phyloP scores from a whole-genome alignment of 129 eudicot genomes.

The Dittrichia graveolens region DNA sequence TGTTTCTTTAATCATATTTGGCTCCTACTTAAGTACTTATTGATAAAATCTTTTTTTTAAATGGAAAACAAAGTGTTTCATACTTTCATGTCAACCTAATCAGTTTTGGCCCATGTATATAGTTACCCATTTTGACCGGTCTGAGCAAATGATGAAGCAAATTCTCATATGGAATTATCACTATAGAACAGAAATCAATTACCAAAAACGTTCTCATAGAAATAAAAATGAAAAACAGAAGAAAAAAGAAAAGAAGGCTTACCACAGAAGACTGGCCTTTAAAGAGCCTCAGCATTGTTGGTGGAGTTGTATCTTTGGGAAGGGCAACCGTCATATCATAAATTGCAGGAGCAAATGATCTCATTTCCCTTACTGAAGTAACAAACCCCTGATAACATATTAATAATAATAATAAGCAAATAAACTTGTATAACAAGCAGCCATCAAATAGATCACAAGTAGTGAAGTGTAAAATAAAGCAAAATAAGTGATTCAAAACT shows the following conservation, averaged over 20 bases:
- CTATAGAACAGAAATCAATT: too few relatives aligned
- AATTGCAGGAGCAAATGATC: slow-evolving; percentile 90
- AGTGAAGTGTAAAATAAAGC: slow-evolving; percentile 12
- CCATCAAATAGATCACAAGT: slow-evolving; percentile 16
- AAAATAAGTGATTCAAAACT: neutral
- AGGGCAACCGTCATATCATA: slow-evolving; percentile 79
- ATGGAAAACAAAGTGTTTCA: neutral
- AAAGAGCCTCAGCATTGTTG: slow-evolving; percentile 83
- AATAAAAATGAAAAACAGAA: neutral
- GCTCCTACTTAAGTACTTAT: neutral
- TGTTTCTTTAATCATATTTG: neutral
- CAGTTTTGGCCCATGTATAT: neutral
- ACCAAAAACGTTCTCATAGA: too few relatives aligned
- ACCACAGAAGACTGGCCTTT: slow-evolving; percentile 89
- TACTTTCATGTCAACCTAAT: neutral
- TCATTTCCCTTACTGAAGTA: slow-evolving; percentile 85
- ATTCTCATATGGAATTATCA: too few relatives aligned
- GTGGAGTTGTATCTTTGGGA: slow-evolving; percentile 74
- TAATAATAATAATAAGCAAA: neutral
- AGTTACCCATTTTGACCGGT: neutral
- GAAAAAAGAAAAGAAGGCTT: slow-evolving; percentile 29
- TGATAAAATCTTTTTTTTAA: neutral
- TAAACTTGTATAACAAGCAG: slow-evolving; percentile 7
- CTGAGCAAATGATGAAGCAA: too few relatives aligned
- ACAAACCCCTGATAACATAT: slow-evolving; percentile 73